Evolutionary conservation across 2,329 filamentous ascomycete species (phyloP), one percentile per base, ranked within the genome.

Genomic region (Aspergillus pseudoviridinutans): DNA sequence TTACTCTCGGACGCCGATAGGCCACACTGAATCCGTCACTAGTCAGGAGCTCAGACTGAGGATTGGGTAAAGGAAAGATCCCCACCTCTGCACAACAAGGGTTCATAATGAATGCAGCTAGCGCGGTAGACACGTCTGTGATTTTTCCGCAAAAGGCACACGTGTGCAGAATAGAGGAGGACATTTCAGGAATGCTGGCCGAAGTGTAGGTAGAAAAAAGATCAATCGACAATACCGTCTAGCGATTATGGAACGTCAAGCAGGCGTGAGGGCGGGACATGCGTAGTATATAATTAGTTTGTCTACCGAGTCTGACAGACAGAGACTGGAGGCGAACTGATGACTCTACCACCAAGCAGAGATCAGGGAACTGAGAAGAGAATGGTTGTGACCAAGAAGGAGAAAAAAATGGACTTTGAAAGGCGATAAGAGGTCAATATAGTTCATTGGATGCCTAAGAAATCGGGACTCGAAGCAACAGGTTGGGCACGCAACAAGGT

Each of bases 11-110:
- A 70, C 32, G 68, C 71, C 35, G 75, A 76, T 53, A 78, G 63
- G n/a, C 76, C 74, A 61, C 75, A 77, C 76, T 78, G 64, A 49
- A 64, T 51, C 49, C 24, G 46, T 25, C 50, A 35, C 20, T 38
- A 25, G 62, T 72, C 61, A 68, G 64, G 51, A 38, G 55, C 53
- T 53, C 49, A 57, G 64, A 64, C 56, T 52, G 62, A 54, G 61
- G 62, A 57, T 53, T n/a, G n/a, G n/a, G n/a, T n/a, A n/a, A n/a
- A 59, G 57, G 58, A 50, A 28, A 49, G 28, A 50, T 55, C 64
- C 64, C 66, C 75, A 78, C 76, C 75, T 76, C 71, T 60, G 66
- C 70, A 68, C 75, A 78, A 57, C 72, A 66, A 32, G 71, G 70
- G 38, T 74, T 71, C 56, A 75, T 71, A 50, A 71, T 66, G 58